phyloP scores from a whole-genome alignment of 1,284 basidiomycete genomes.

The Polyporus tsugae region DNA sequence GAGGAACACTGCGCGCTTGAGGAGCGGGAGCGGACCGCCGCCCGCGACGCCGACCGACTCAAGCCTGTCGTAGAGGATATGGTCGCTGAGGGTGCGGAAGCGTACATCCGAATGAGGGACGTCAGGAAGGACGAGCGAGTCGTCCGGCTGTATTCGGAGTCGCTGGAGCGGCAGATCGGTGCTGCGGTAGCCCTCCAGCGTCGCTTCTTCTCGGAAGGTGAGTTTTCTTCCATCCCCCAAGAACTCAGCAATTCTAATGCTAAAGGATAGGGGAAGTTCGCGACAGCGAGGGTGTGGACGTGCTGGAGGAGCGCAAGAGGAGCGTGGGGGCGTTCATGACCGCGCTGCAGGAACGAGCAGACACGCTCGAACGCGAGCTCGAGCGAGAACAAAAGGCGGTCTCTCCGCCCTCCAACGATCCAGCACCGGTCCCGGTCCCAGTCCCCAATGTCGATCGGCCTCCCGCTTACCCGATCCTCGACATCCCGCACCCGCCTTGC shows the following conservation, averaged over 20 bases:
- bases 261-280: background rate
- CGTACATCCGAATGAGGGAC: background rate
- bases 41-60: background rate
- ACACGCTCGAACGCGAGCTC: background rate
- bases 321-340: background rate
- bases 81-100: background rate
- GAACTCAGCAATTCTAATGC: background rate
- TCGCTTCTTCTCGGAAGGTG: background rate
- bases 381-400: background rate
- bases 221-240: background rate
- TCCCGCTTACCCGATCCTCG: background rate
- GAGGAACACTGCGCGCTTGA: background rate
- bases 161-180: background rate
- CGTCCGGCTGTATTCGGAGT: background rate
- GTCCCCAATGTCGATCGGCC: background rate
- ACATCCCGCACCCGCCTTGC: constrained; percentile 1
- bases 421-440: background rate
- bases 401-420: background rate
- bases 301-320: background rate
- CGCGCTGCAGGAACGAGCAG: background rate
- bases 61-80: background rate
- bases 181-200: constrained; percentile 1
- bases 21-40: background rate
- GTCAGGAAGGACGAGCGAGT: constrained; percentile 4
- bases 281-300: no score